These are phyloP conservation scores for Vararia minispora DNA, from an alignment of 768 basidiomycete species.

Conservation along the genomic window DNA sequence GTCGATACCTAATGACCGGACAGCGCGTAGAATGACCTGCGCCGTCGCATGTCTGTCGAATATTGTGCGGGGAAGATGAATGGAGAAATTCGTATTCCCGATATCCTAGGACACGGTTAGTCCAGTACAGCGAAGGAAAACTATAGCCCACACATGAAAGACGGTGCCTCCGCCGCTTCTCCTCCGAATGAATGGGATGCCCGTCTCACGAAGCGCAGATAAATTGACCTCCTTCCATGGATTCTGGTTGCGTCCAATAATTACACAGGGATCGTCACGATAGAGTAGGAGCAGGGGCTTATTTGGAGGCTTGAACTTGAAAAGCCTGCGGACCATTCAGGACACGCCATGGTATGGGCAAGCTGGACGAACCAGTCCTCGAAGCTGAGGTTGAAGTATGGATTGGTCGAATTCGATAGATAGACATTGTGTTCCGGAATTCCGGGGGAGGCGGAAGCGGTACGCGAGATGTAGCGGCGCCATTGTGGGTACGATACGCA, in stretches of 20 bases:
- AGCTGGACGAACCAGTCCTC: constrained; percentile 68
- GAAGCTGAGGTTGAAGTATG: constrained; percentile 82
- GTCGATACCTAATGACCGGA: constrained; percentile 62
- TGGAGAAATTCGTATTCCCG: constrained; percentile 95
- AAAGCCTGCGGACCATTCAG: constrained; percentile 45
- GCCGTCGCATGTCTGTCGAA: constrained; percentile 79
- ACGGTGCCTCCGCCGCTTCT: constrained; percentile 93
- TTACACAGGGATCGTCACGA: constrained; percentile 77
- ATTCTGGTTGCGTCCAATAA: constrained; percentile 95
- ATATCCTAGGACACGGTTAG: constrained; percentile 50
- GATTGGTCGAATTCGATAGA: constrained; percentile 67
- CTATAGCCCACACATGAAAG: constrained; percentile 63
- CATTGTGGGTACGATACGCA: too few relatives aligned
- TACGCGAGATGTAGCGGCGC: too few relatives aligned
- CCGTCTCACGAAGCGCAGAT: constrained; percentile 32
- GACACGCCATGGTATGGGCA: constrained; percentile 15
- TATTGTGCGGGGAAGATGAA: constrained; percentile 70
- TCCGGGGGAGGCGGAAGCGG: too few relatives aligned
- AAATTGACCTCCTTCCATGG: constrained; percentile 97
- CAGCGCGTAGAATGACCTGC: constrained; percentile 63
- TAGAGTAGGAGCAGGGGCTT: constrained; percentile 79
- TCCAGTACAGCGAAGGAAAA: background rate
- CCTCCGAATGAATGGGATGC: constrained; percentile 71
- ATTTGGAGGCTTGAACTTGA: constrained; percentile 58
- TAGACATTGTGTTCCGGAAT: constrained; percentile 55